Conservation (phyloP, 441 rosid species). For the Aquilaria agallochum region DNA sequence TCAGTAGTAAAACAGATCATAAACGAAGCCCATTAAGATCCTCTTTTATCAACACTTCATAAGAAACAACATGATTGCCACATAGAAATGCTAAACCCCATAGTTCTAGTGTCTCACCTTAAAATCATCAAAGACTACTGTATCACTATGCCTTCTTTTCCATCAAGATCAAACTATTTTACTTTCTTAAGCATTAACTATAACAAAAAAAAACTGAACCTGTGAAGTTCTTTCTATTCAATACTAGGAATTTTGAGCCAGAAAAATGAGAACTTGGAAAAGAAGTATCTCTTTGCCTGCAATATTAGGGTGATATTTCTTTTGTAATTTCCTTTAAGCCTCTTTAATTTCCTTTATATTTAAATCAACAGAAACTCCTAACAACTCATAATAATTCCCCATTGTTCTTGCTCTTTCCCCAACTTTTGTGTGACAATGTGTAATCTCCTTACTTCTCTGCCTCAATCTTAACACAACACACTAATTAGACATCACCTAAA, state of each 20-base stretch:
- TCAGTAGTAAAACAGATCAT: slow-evolving; percentile 28
- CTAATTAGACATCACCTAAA: not conserved
- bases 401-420: slow-evolving; percentile 14
- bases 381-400: slow-evolving; percentile 49
- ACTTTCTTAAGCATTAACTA: too few species aligned
- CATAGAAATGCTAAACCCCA: too few species aligned
- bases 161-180: too few species aligned
- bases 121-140: too few species aligned
- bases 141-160: too few species aligned
- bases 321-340: slow-evolving; percentile 61
- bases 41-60: too few species aligned
- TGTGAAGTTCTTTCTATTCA: too few species aligned
- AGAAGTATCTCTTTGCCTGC: slow-evolving; percentile 46
- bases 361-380: slow-evolving; percentile 47
- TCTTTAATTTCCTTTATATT: slow-evolving; percentile 40
- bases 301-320: slow-evolving; percentile 64
- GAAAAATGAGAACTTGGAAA: not conserved
- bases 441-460: slow-evolving; percentile 21
- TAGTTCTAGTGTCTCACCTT: too few species aligned
- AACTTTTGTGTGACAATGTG: slow-evolving; percentile 20
- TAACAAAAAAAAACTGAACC: too few species aligned
- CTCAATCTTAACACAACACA: slow-evolving; percentile 15
- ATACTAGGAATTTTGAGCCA: not conserved
- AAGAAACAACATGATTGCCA: too few species aligned
- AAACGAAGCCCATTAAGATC: not conserved